Base-by-base conservation (phyloP, 257 asterid genomes). In the Solanum appendiculatum region DNA sequence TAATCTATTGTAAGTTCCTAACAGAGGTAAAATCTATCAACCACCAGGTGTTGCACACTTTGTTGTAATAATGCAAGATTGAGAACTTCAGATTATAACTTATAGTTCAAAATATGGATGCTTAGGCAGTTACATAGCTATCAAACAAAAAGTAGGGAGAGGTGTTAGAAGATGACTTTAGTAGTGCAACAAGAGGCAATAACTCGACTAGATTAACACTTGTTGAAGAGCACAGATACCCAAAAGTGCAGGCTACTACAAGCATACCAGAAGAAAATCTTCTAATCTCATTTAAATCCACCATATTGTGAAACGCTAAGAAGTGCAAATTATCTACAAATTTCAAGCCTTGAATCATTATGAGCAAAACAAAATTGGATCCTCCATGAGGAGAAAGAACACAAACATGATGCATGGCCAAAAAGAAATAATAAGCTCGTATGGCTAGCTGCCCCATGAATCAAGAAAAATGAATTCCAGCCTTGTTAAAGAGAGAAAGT, bases 391-490 rank as follows among this genome's bases (percentile, higher is more conserved):
- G 86, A 40, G 13, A 34, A 33, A 7, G 33, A 29, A 36, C 29
- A 36, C 13, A 21, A 39, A 44, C 27, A 46, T 27, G 29, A 14
- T n/a, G n/a, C n/a, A n/a, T n/a, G n/a, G 31, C 12, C 5, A 18
- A 21, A 33, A 60, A 69, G 81, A 42, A 78, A 20, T 23, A 27
- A 80, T 46, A 80, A 80, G 16, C 29, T 48, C 16, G 3, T 27
- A 80, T 29, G 15, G 9, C 11, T 80, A 72, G 85, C 23, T 73
- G 81, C 82, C 51, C 70, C 84, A 44, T 81, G 7, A 37, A 86
- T 90, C 93, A 96, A 85, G 98, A 93, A 87, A 96, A 96, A 91
- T 94, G 99, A 81, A 96, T 94, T 16, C 99, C 99, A 83, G 98
- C 94, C 89, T 90, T 88, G 87, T 95, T 94, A 77, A 96, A 96